Evolutionary conservation across 2,329 filamentous ascomycete genomes (phyloP).

Genomic region (Lecanicillium sp.): DNA sequence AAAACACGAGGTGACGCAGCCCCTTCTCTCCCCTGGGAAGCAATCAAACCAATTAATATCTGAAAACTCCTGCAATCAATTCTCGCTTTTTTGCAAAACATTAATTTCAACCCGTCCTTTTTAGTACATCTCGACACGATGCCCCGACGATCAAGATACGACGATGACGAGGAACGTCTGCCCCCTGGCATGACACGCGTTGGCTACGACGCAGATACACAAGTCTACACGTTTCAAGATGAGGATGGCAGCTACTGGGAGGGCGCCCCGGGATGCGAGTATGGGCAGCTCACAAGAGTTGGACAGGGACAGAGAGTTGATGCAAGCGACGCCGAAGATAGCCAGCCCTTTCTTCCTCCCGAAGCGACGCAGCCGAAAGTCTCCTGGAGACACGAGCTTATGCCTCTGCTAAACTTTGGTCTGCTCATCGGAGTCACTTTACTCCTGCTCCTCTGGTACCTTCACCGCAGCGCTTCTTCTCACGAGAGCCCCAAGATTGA

Average conservation of each 20-base stretch:
- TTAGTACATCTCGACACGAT: slow-evolving; percentile 16
- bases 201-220: slow-evolving; percentile 47
- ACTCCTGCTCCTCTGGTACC: slow-evolving; percentile 40
- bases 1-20: no score
- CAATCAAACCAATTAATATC: no score
- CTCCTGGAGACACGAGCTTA: slow-evolving; percentile 43
- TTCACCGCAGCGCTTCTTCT: slow-evolving; percentile 23
- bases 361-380: slow-evolving; percentile 16
- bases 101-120: not conserved
- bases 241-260: slow-evolving; percentile 40
- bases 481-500: slow-evolving; percentile 11
- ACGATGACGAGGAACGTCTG: slow-evolving; percentile 42
- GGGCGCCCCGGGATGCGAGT: slow-evolving; percentile 38
- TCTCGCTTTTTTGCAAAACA: not conserved
- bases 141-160: slow-evolving; percentile 33
- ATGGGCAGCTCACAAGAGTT: slow-evolving; percentile 31
- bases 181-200: slow-evolving; percentile 46
- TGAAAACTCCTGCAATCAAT: not conserved
- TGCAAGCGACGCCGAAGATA: slow-evolving; percentile 13
- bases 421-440: slow-evolving; percentile 43
- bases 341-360: slow-evolving; percentile 22
- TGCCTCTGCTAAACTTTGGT: slow-evolving; percentile 51
- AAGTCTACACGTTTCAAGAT: slow-evolving; percentile 44
- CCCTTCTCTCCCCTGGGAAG: no score
- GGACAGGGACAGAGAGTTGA: slow-evolving; percentile 21